Conservation (phyloP, 164 flowering plant genomes). For the Paratinospora sagittata region DNA sequence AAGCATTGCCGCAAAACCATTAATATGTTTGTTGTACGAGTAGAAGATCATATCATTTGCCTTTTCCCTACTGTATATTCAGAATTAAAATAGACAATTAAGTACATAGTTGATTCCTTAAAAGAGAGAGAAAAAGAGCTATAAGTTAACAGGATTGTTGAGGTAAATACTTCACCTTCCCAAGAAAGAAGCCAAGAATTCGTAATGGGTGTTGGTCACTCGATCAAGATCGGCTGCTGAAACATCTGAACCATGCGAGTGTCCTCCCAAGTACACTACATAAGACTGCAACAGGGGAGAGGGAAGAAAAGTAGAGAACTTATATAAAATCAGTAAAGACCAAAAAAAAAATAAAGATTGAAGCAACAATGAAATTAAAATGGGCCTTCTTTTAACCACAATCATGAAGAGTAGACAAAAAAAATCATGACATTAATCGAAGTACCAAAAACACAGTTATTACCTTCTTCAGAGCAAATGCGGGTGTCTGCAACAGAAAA, state of each 20-base stretch:
- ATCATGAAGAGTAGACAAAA: not conserved
- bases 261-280: conserved; percentile 68
- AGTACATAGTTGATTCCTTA: not conserved
- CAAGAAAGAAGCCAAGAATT: conserved; percentile 34
- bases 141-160: not conserved
- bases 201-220: conserved; percentile 43
- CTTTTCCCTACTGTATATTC: conserved; percentile 22
- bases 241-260: conserved; percentile 33
- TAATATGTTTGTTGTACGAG: conserved; percentile 50
- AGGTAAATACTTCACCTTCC: conserved; percentile 17
- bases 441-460: conserved; percentile 3
- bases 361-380: too few species aligned
- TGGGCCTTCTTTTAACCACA: not conserved
- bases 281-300: conserved; percentile 36
- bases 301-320: not conserved
- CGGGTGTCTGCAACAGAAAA: conserved; percentile 30
- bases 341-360: not conserved
- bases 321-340: not conserved
- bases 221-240: conserved; percentile 27
- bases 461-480: conserved; percentile 40
- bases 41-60: conserved; percentile 48
- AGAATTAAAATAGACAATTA: not conserved
- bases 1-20: conserved; percentile 67
- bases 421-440: not conserved
- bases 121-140: not conserved